Evolutionary conservation across 2,329 filamentous ascomycete genomes (phyloP).

Genomic region (Cadophora malorum): DNA sequence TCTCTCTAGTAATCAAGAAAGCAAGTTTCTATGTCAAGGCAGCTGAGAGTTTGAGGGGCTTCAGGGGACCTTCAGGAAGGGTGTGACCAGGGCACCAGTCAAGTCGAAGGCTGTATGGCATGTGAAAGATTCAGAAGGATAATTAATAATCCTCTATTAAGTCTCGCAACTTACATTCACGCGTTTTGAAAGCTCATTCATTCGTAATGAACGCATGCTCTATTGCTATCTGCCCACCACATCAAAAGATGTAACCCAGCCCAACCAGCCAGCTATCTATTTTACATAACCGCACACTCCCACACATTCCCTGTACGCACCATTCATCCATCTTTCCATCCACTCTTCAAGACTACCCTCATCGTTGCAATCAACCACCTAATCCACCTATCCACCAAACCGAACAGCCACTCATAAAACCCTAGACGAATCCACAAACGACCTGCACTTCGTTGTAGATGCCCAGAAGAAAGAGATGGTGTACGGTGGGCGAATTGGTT

Average conservation of each 20-base stretch:
- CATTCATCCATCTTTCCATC: slow-evolving; percentile 4
- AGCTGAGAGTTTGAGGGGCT: no score
- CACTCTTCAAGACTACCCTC: not conserved
- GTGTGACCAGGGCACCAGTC: no score
- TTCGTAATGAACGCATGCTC: not conserved
- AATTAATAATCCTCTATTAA: no score
- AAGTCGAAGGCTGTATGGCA: no score
- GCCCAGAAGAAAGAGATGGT: not conserved
- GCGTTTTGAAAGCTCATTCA: no score
- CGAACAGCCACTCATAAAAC: not conserved
- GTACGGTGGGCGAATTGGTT: not conserved
- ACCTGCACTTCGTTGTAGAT: slow-evolving; percentile 47
- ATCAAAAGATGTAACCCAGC: slow-evolving; percentile 4
- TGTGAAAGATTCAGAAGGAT: no score
- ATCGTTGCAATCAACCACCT: not conserved
- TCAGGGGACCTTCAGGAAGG: no score
- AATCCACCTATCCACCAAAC: not conserved
- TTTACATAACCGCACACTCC: slow-evolving; percentile 31
- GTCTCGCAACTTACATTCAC: no score
- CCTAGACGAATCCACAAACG: slow-evolving; percentile 35
- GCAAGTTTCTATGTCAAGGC: no score
- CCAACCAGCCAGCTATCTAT: slow-evolving; percentile 30
- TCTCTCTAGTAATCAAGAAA: no score
- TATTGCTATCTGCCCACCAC: slow-evolving; percentile 15
- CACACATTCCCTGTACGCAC: no score